Evolutionary conservation across 306 rosid species (phyloP).

Genomic region (Betula pendula): DNA sequence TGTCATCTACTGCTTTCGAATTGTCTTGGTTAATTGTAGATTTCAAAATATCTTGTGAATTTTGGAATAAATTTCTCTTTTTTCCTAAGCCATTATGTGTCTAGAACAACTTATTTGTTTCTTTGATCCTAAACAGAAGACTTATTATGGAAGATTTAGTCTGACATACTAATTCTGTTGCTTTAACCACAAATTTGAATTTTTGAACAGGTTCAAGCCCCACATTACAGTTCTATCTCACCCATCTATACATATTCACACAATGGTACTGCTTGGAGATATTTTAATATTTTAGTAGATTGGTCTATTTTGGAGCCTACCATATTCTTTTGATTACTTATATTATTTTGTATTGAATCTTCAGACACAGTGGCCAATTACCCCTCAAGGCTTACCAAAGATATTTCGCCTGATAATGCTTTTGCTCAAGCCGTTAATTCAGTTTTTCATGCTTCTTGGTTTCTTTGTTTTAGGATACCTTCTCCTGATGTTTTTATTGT

Average conservation of each 20-base stretch:
- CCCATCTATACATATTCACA: constrained; percentile 66
- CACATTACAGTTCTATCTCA: constrained; percentile 64
- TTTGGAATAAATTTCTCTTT: background rate
- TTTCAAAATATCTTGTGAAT: background rate
- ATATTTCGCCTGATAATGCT: constrained; percentile 65
- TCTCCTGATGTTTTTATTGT: constrained; percentile 83
- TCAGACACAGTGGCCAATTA: constrained; percentile 76
- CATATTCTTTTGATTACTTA: background rate
- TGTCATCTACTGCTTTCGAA: background rate
- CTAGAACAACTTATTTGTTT: constrained; percentile 1
- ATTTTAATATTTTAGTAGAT: background rate
- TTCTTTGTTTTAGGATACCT: constrained; percentile 67
- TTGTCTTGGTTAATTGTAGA: background rate
- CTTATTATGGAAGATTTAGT: background rate
- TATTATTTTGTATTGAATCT: constrained; percentile 25
- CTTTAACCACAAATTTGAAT: constrained; percentile 18
- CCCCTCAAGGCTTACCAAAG: constrained; percentile 50
- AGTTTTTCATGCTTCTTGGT: constrained; percentile 83
- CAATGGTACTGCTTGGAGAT: constrained; percentile 58
- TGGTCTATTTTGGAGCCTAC: constrained; percentile 3
- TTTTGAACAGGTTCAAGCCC: constrained; percentile 81
- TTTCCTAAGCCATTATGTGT: constrained; percentile 7
- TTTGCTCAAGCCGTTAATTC: constrained; percentile 77
- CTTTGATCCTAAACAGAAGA: background rate
- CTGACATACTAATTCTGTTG: background rate